Evolutionary conservation across 2,329 filamentous ascomycete species (phyloP).

Genomic region (Fusarium sp.): DNA sequence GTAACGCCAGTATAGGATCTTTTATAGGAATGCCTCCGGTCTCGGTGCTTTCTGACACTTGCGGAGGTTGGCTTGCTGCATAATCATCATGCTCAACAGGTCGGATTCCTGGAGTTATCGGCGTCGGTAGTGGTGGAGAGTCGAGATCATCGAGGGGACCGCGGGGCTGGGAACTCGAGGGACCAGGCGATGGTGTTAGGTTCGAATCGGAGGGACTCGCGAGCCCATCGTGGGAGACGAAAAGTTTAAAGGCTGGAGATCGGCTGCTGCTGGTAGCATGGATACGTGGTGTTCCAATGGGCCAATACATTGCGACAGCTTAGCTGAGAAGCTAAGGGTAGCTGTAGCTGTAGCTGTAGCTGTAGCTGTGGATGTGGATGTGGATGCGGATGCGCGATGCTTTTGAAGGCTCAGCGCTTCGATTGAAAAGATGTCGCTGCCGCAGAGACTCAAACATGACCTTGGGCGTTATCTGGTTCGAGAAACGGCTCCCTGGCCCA

Average conservation of each 20-base stretch:
- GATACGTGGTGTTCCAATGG: constrained; percentile 84
- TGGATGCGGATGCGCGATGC: constrained; percentile 35
- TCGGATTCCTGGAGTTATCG: constrained; percentile 68
- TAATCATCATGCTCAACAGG: constrained; percentile 68
- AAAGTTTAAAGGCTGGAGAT: constrained; percentile 61
- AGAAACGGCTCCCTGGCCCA: constrained; percentile 33
- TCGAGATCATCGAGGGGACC: constrained; percentile 52
- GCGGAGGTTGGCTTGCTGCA: constrained; percentile 40
- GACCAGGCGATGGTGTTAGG: constrained; percentile 25
- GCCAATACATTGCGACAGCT: constrained; percentile 83
- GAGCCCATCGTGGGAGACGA: constrained; percentile 72
- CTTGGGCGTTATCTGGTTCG: constrained; percentile 34
- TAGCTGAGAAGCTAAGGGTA: constrained; percentile 46
- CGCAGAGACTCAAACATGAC: constrained; percentile 47
- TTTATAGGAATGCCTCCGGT: constrained; percentile 58
- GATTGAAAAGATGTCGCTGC: constrained; percentile 26
- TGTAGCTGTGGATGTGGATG: not conserved
- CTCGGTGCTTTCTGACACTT: constrained; percentile 47
- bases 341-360: constrained; percentile 5
- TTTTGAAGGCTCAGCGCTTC: constrained; percentile 32
- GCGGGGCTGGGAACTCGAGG: constrained; percentile 41
- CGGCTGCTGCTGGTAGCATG: constrained; percentile 81
- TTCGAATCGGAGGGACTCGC: constrained; percentile 51
- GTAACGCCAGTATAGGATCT: constrained; percentile 79
- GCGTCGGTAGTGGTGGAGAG: constrained; percentile 57